phyloP scores from a whole-genome alignment of 331 rosid genomes.

The Acacia concinna region DNA sequence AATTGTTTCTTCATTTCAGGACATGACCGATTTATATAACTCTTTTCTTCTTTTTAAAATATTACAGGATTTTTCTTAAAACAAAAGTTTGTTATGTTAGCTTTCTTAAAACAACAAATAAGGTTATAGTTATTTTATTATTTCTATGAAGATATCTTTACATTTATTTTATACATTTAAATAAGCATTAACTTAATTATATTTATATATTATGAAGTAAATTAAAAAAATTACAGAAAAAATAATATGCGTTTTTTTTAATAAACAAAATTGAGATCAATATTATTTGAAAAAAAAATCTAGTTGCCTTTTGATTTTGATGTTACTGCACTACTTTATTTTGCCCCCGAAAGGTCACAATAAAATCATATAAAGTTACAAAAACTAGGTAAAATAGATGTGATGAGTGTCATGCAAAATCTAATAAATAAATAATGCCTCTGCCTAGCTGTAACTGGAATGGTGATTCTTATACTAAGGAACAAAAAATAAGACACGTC shows the following conservation, averaged over 20 bases:
- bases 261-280: not conserved
- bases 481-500: no score
- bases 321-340: not conserved
- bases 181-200: not conserved
- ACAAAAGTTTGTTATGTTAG: not conserved
- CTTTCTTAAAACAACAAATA: not conserved
- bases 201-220: not conserved
- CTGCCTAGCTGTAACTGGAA: no score
- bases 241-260: not conserved
- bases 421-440: not conserved
- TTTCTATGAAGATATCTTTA: not conserved
- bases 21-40: not conserved
- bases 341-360: not conserved
- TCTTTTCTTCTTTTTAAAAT: not conserved
- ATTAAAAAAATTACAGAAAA: not conserved
- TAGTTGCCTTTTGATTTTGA: not conserved
- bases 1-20: not conserved
- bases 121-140: not conserved
- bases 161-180: not conserved
- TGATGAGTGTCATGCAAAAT: not conserved
- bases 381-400: not conserved
- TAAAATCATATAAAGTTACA: not conserved
- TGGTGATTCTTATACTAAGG: no score
- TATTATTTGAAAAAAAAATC: not conserved
- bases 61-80: not conserved